Percentiles rank a stretch among this genome's conserved stretches.
These are phyloP conservation scores for Penicillium fuscoglaucum DNA, from an alignment of 2,329 filamentous ascomycete species.

Conservation along the genomic window DNA sequence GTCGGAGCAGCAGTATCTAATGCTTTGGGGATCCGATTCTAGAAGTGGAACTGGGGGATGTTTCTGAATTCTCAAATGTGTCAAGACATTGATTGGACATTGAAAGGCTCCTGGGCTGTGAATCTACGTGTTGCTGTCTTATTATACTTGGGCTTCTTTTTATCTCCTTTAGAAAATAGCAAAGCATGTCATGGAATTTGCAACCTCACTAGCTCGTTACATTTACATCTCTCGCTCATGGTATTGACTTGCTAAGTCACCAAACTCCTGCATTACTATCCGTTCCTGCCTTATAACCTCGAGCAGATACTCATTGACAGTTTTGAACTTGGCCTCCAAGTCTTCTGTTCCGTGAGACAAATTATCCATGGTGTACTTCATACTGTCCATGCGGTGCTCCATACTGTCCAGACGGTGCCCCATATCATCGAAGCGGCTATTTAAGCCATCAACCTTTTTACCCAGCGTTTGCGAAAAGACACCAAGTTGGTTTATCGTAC, in stretches of 20 bases:
- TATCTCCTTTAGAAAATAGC: background rate
- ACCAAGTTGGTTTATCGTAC: background rate
- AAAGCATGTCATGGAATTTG: background rate
- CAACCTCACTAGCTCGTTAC: background rate
- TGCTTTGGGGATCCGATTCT: slow-evolving; percentile 1
- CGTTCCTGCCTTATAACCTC: background rate
- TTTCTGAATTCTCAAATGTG: too few relatives aligned
- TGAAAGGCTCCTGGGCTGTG: too few relatives aligned
- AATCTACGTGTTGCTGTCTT: too few relatives aligned
- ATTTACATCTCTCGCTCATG: background rate
- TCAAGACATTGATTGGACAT: too few relatives aligned
- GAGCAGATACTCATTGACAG: background rate
- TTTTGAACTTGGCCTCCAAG: background rate
- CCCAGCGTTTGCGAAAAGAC: background rate
- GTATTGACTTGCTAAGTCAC: background rate
- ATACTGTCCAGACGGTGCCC: background rate
- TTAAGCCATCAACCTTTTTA: background rate
- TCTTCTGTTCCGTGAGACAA: background rate
- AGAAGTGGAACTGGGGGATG: too few relatives aligned
- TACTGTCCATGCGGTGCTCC: background rate
- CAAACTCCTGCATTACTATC: background rate
- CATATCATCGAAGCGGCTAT: background rate
- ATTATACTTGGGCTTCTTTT: background rate
- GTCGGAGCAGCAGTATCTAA: slow-evolving; percentile 8
- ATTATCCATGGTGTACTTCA: background rate